Conservation (phyloP, 805 yeast species). For the Candida nemodendra region DNA sequence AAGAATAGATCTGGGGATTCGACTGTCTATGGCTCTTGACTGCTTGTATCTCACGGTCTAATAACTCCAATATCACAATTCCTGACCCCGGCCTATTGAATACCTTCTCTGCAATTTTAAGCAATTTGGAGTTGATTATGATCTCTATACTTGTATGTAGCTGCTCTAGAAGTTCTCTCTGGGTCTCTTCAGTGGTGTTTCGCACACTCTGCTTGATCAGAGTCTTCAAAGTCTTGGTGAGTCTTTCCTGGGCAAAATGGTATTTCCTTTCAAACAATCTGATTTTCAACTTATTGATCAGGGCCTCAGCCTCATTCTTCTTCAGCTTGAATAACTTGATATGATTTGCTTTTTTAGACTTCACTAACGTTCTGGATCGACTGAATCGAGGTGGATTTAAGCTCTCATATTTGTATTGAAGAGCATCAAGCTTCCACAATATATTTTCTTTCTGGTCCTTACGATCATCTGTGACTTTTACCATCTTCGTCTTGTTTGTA, state of each 20-base stretch:
- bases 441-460: constrained; percentile 36
- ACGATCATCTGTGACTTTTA: not conserved
- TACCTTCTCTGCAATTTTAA: constrained; percentile 23
- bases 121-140: constrained; percentile 22
- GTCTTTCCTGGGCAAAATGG: constrained; percentile 43
- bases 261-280: constrained; percentile 49
- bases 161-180: constrained; percentile 7
- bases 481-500: not conserved
- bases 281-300: constrained; percentile 44
- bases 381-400: constrained; percentile 48
- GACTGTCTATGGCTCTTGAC: constrained; percentile 19
- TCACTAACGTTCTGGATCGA: constrained; percentile 45
- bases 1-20: constrained; percentile 37
- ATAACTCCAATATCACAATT: constrained; percentile 32
- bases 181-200: constrained; percentile 10
- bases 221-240: constrained; percentile 38
- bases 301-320: constrained; percentile 41
- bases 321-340: constrained; percentile 37
- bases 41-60: constrained; percentile 28
- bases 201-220: constrained; percentile 16
- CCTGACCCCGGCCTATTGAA: constrained; percentile 15
- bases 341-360: constrained; percentile 39
- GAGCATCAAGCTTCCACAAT: constrained; percentile 54
- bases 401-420: constrained; percentile 48
- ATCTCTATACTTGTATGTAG: constrained; percentile 18